phyloP scores from a whole-genome alignment of 1,284 basidiomycete genomes.

The Ceratorhiza oryzae-sativae region DNA sequence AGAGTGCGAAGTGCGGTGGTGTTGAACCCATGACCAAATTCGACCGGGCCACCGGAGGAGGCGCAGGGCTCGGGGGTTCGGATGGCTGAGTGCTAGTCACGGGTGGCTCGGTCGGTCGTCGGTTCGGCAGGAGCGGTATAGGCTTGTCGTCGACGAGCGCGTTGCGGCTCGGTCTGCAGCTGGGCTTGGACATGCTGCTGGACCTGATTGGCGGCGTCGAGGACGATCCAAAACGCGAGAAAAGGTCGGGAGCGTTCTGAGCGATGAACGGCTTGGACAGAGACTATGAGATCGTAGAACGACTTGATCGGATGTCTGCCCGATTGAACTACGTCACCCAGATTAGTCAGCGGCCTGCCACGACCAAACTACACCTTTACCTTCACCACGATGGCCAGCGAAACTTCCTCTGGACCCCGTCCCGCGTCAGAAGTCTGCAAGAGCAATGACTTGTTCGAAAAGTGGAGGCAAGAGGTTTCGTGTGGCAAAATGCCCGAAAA shows the following conservation, averaged over 20 bases:
- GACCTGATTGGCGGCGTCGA: background rate
- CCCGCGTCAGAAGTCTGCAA: background rate
- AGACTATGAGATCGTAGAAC: background rate
- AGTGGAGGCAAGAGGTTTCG: background rate
- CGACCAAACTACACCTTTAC: no score
- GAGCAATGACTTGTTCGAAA: background rate
- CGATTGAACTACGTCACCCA: no score
- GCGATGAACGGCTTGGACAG: no score
- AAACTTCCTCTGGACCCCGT: no score
- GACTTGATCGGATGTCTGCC: no score
- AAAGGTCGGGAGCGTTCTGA: slow-evolving; percentile 24
- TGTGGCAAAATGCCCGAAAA: background rate
- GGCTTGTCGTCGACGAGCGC: background rate
- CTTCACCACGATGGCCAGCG: no score
- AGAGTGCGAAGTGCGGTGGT: background rate
- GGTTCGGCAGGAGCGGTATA: background rate
- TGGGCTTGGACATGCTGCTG: background rate
- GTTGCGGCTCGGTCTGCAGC: slow-evolving; percentile 14
- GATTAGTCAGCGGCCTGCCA: no score
- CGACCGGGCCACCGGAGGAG: background rate
- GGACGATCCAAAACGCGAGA: slow-evolving; percentile 17
- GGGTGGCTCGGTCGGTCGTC: background rate
- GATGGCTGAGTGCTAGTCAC: background rate
- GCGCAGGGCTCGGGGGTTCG: slow-evolving; percentile 30
- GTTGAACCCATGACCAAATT: background rate